A percentile compares a stretch with the other conserved stretches of the same genome.
Evolutionary conservation across 306 rosid genomes (phyloP).

Genomic region (Prunus kanzakura): DNA sequence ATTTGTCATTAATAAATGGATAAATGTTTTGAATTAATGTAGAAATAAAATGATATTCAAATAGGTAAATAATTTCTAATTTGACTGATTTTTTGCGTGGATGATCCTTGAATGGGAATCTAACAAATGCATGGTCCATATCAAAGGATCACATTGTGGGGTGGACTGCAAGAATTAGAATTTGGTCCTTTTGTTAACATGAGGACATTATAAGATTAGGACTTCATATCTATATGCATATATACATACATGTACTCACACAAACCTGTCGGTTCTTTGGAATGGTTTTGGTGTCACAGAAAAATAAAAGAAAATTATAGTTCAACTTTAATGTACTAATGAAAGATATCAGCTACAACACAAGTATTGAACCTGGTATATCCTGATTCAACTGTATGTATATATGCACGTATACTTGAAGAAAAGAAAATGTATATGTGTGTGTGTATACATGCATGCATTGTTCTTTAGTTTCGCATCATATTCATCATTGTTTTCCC

Average conservation of each 20-base stretch:
- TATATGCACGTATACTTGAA: background rate
- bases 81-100: background rate
- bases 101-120: background rate
- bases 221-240: background rate
- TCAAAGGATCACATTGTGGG: background rate
- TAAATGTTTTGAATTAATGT: background rate
- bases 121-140: background rate
- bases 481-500: conserved; percentile 29
- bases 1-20: background rate
- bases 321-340: background rate
- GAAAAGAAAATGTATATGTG: too few relatives aligned
- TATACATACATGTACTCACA: background rate
- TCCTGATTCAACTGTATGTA: background rate
- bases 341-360: background rate
- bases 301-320: background rate
- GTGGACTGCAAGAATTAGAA: background rate
- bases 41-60: background rate
- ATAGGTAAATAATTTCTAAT: background rate
- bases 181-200: background rate
- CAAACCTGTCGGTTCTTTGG: background rate
- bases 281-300: conserved; percentile 2
- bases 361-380: background rate
- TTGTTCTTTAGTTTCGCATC: background rate
- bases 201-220: background rate
- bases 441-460: background rate